Conservation (phyloP, 371 early-diverging fungal species). For the Syncephalis plumigaleata region DNA sequence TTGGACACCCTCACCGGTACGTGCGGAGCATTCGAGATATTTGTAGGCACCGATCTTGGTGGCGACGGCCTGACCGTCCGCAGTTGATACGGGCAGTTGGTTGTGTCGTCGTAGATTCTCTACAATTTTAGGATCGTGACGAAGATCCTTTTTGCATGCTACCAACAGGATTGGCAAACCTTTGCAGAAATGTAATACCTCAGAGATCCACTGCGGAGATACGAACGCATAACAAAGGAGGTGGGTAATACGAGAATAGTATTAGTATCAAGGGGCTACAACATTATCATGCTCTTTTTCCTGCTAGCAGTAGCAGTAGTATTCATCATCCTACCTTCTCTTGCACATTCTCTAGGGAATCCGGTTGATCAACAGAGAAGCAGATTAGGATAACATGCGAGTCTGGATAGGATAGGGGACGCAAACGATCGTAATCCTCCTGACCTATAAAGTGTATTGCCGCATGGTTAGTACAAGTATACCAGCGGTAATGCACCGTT, state of each 20-base stretch:
- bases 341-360: conserved; percentile 64
- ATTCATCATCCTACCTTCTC: conserved; percentile 22
- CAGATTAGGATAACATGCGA: conserved; percentile 77
- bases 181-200: background rate
- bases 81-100: conserved; percentile 61
- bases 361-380: conserved; percentile 57
- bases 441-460: conserved; percentile 36
- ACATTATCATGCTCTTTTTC: no score
- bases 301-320: no score
- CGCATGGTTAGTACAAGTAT: background rate
- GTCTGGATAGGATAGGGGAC: conserved; percentile 80
- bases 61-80: conserved; percentile 46
- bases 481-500: background rate
- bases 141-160: no score
- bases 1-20: conserved; percentile 75
- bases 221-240: background rate
- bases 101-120: conserved; percentile 60
- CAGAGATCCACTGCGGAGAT: background rate
- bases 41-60: conserved; percentile 72
- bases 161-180: conserved; percentile 21
- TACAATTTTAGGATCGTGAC: conserved; percentile 48
- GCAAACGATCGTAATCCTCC: conserved; percentile 74
- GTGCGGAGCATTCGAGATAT: conserved; percentile 93
- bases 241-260: background rate
- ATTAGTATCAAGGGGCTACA: background rate